phyloP scores from a whole-genome alignment of 2,329 filamentous ascomycete species.

The Talaromyces atroroseus region DNA sequence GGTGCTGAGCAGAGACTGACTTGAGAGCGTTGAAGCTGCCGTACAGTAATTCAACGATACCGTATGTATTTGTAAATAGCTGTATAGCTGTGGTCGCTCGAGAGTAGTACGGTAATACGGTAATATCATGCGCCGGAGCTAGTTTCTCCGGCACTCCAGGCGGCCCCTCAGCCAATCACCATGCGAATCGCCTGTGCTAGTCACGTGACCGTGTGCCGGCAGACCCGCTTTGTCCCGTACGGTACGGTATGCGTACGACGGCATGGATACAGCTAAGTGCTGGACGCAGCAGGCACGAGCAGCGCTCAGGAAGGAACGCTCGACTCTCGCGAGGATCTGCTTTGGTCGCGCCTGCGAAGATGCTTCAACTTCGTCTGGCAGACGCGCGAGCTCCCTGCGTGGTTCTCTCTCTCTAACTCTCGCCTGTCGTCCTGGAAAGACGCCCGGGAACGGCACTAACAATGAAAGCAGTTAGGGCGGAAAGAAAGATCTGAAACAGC shows the following conservation, averaged over 20 bases:
- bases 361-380: background rate
- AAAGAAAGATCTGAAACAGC: background rate
- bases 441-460: background rate
- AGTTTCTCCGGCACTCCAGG: background rate
- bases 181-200: too few species aligned
- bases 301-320: too few species aligned
- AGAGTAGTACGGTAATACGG: too few species aligned
- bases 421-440: background rate
- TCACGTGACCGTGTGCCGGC: too few species aligned
- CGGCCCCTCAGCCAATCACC: background rate
- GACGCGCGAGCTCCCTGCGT: background rate
- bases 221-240: too few species aligned
- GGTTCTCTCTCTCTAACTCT: background rate
- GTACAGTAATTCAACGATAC: too few species aligned
- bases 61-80: too few species aligned
- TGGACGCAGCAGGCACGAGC: background rate
- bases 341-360: background rate
- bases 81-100: too few species aligned
- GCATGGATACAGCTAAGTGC: background rate
- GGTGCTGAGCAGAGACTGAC: constrained; percentile 17
- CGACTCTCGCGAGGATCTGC: background rate
- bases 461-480: background rate
- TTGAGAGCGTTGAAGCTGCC: too few species aligned
- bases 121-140: background rate
- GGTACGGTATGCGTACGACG: background rate